phyloP scores from a whole-genome alignment of 805 yeast species.

The Monosporozyma siamensis region DNA sequence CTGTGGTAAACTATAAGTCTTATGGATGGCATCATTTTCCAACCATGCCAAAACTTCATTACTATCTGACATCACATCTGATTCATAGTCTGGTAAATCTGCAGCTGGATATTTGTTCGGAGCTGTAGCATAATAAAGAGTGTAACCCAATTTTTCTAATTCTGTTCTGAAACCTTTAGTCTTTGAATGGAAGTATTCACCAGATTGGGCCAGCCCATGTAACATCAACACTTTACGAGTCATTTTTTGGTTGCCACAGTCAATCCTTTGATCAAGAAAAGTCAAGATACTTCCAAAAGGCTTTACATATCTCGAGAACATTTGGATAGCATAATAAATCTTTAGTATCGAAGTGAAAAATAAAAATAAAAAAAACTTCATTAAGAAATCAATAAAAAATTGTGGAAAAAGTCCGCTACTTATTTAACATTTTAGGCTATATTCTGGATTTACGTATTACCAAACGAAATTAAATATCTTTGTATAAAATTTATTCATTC shows the following conservation, averaged over 20 bases:
- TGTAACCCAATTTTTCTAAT: slow-evolving; percentile 49
- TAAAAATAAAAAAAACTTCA: too few species aligned
- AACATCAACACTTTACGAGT: slow-evolving; percentile 57
- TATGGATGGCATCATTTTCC: slow-evolving; percentile 34
- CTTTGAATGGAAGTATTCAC: slow-evolving; percentile 70
- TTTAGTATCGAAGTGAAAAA: too few species aligned
- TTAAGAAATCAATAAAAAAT: too few species aligned
- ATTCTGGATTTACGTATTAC: too few species aligned
- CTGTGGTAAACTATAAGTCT: slow-evolving; percentile 24
- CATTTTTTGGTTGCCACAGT: slow-evolving; percentile 9
- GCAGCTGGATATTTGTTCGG: slow-evolving; percentile 52
- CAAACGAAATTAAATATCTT: too few species aligned
- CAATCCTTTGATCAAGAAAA: neutral
- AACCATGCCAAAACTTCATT: slow-evolving; percentile 59
- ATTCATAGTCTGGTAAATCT: slow-evolving; percentile 53
- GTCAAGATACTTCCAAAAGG: too few species aligned
- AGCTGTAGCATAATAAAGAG: slow-evolving; percentile 65
- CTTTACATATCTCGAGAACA: too few species aligned
- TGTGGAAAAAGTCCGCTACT: too few species aligned
- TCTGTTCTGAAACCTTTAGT: slow-evolving; percentile 76
- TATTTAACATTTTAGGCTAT: too few species aligned
- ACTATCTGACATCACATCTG: slow-evolving; percentile 12
- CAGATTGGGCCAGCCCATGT: slow-evolving; percentile 86
- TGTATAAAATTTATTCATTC: too few species aligned
- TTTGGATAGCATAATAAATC: too few species aligned